Conservation (phyloP, 169 alveolate genomes). For the Babesia gibsoni region DNA sequence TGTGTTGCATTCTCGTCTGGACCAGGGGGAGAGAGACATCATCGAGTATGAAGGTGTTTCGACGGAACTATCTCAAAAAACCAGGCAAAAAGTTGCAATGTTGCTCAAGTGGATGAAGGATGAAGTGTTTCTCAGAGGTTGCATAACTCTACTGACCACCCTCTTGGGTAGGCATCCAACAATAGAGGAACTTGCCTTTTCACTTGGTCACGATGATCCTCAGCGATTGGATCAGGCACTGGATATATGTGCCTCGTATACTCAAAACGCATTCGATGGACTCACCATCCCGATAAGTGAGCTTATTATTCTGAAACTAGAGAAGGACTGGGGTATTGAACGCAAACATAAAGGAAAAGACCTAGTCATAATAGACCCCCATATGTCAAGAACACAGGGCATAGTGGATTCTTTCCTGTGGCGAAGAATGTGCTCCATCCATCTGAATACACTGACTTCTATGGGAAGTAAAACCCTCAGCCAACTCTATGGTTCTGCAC, state of each 20-base stretch:
- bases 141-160: constrained; percentile 1
- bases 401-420: constrained; percentile 25
- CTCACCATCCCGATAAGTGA: neutral
- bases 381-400: constrained; percentile 52
- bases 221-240: neutral
- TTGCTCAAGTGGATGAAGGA: constrained; percentile 48
- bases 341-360: neutral
- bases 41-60: neutral
- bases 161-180: constrained; percentile 42
- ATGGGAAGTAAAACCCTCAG: neutral
- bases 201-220: constrained; percentile 34
- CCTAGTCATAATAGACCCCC: constrained; percentile 47
- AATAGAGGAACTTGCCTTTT: constrained; percentile 26
- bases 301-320: neutral
- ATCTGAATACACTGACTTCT: constrained; percentile 4
- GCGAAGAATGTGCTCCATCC: constrained; percentile 25
- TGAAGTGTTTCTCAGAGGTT: constrained; percentile 18
- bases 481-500: constrained; percentile 3
- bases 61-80: neutral
- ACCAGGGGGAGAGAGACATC: neutral
- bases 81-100: neutral
- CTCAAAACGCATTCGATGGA: neutral
- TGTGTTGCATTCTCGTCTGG: neutral
- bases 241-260: neutral
- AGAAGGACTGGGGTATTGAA: neutral